phyloP scores from a whole-genome alignment of 192 early-diverging fungal species.

The Mortierella antarctica region DNA sequence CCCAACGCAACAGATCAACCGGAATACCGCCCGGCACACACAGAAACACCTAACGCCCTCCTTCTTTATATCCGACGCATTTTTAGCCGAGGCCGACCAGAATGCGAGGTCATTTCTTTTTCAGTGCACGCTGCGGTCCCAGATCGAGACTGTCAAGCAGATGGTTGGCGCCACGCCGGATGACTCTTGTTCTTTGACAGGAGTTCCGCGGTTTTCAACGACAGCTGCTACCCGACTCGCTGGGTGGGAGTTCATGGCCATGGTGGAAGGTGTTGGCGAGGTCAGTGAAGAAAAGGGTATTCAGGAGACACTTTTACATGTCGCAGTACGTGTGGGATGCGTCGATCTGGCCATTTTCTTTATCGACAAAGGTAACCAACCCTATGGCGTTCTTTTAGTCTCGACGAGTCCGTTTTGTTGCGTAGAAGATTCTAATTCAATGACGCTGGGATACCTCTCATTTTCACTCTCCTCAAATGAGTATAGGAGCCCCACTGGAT shows the following conservation, averaged over 20 bases:
- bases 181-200: constrained; percentile 40
- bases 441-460: not conserved
- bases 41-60: not conserved
- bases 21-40: not conserved
- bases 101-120: constrained; percentile 49
- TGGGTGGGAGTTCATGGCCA: constrained; percentile 54
- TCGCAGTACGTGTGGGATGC: constrained; percentile 49
- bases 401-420: not conserved
- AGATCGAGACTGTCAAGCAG: constrained; percentile 52
- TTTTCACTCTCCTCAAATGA: not conserved
- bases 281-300: constrained; percentile 51
- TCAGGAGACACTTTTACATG: constrained; percentile 54
- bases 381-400: not conserved
- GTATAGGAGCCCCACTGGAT: constrained; percentile 46
- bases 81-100: constrained; percentile 47
- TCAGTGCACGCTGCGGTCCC: constrained; percentile 44
- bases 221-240: constrained; percentile 47
- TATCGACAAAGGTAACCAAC: constrained; percentile 33
- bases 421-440: not conserved
- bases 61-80: not conserved
- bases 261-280: constrained; percentile 47
- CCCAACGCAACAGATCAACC: not conserved
- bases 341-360: constrained; percentile 43
- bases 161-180: constrained; percentile 37
- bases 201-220: constrained; percentile 41